phyloP scores from a whole-genome alignment of 2,329 filamentous ascomycete species.

The Raffaelea ambrosiae region DNA sequence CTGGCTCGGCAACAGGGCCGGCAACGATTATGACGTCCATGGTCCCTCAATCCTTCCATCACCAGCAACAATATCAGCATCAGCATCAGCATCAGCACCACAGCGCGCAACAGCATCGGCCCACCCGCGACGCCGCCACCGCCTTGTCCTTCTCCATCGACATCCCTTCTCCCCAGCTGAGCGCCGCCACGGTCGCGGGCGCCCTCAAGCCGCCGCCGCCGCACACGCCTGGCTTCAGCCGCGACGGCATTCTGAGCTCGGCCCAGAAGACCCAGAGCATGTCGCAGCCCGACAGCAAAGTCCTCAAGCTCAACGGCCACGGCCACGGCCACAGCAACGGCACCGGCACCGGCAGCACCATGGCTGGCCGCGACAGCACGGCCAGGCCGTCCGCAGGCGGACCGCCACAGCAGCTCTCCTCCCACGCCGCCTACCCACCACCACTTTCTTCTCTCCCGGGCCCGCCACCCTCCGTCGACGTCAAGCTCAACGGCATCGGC shows the following conservation, averaged over 20 bases:
- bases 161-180: neutral
- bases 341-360: no score
- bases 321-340: no score
- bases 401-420: neutral
- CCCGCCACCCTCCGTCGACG: no score
- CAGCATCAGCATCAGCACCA: no score
- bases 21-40: neutral
- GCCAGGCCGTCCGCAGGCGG: constrained; percentile 23
- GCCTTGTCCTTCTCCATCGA: neutral
- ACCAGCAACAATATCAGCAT: no score
- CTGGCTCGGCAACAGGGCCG: neutral
- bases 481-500: no score
- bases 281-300: constrained; percentile 31
- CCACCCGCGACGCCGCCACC: no score
- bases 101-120: no score
- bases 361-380: no score
- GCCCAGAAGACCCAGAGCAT: constrained; percentile 47
- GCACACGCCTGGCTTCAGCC: constrained; percentile 41
- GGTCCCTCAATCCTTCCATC: no score
- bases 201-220: neutral
- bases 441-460: neutral
- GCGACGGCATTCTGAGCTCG: constrained; percentile 45
- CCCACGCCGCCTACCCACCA: neutral
- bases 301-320: no score
- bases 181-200: neutral